Base-by-base conservation (phyloP, 805 yeast species). In the Pichia gijzeniarum region DNA sequence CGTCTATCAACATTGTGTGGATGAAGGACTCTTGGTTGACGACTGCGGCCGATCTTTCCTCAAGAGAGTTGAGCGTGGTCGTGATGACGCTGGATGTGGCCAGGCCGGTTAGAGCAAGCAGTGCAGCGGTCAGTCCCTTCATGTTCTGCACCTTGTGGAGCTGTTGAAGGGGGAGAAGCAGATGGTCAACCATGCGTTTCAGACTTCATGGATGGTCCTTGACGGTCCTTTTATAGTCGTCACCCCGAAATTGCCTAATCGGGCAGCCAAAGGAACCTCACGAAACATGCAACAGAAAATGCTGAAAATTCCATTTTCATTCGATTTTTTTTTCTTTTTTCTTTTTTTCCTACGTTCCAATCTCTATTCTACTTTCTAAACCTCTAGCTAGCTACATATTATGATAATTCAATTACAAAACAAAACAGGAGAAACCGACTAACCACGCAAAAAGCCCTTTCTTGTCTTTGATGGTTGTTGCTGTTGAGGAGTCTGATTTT, bases 391-490 rank as follows among this genome's bases (percentile, higher is more conserved):
- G n/a, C n/a, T n/a, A n/a, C n/a, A n/a, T n/a, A n/a, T n/a, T n/a
- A n/a, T n/a, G n/a, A n/a, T n/a, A n/a, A n/a, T n/a, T n/a, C n/a
- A n/a, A n/a, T n/a, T n/a, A 27, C 32, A n/a, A 20, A 9, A 40
- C 17, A 44, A 25, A 18, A 44, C 35, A 19, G 12, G n/a, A 30
- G 13, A 20, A 19, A 13, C 3, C 22, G n/a, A 18, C 43, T 37
- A 43, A 59, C 48, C 48, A 73, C 90, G 89, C 58, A 85, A 73
- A 71, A 85, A 85, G 17, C 95, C 93, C 63, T 85, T 85, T 67
- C 86, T 79, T 50, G 84, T 69, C 68, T 82, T 82, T 38, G 78
- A 75, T 42, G 73, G 72, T 40, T 38, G 44, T 73, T 39, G 47
- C 17, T 40, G 45, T 36, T 30, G 45, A 17, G 43, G 28, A 27